These are phyloP conservation scores for Isoetes engelmannii DNA, from an alignment of 83 land plant species.

Conservation along the genomic window DNA sequence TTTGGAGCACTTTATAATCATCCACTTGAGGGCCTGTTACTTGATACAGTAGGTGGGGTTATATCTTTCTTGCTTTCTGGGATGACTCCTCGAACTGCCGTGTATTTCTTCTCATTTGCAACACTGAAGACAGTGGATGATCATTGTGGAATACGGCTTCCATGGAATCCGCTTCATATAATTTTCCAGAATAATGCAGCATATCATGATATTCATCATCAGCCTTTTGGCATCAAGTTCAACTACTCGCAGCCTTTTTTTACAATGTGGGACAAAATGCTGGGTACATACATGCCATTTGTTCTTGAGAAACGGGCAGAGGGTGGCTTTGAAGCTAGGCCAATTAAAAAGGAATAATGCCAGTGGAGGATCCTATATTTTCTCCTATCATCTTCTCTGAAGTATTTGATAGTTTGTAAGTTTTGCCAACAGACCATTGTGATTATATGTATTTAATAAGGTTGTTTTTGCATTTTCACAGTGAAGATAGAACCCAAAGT, in stretches of 20 bases:
- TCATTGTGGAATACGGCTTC: conserved; percentile 71
- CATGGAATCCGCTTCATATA: conserved; percentile 64
- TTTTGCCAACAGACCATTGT: no score
- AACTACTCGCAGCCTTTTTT: conserved; percentile 85
- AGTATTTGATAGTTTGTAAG: no score
- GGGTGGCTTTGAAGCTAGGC: conserved; percentile 55
- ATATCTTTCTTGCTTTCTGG: conserved; percentile 67
- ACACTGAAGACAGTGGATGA: conserved; percentile 76
- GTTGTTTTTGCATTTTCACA: no score
- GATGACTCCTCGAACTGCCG: conserved; percentile 65
- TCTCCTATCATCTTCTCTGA: background rate
- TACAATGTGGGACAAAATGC: conserved; percentile 65
- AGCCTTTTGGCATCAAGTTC: conserved; percentile 67
- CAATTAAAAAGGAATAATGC: conserved; percentile 13
- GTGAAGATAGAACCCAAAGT: no score
- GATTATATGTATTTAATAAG: no score
- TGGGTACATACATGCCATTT: conserved; percentile 81
- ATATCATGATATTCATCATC: conserved; percentile 84
- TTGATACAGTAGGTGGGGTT: conserved; percentile 78
- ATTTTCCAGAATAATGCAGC: conserved; percentile 69
- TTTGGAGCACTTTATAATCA: conserved; percentile 84
- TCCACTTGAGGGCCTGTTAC: conserved; percentile 66
- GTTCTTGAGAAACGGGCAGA: conserved; percentile 35
- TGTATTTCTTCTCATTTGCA: conserved; percentile 72
- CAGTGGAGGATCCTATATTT: background rate